Percentiles rank a stretch among this genome's conserved stretches.
Evolutionary conservation across 2,329 filamentous ascomycete species (phyloP).

Genomic region (Fusarium nisikadoi): DNA sequence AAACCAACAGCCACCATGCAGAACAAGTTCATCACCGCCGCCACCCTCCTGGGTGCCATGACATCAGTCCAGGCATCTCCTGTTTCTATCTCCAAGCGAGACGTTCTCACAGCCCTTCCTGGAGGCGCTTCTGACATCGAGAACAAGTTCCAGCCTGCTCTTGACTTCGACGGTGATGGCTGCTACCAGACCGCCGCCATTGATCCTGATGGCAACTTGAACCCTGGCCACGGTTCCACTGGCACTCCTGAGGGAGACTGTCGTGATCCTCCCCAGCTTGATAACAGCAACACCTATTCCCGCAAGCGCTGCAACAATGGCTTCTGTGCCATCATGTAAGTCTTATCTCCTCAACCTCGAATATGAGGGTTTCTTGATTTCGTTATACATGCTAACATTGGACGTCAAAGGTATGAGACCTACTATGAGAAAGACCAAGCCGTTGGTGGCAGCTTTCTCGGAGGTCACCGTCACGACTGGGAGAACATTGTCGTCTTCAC

Average conservation of each 20-base stretch:
- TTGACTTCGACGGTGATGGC: constrained; percentile 54
- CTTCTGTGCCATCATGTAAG: constrained; percentile 47
- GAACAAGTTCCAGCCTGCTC: constrained; percentile 50
- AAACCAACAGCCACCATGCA: constrained; percentile 18
- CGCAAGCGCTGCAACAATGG: constrained; percentile 50
- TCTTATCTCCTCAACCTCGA: fast-evolving
- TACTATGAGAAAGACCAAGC: constrained; percentile 59
- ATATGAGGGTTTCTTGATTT: fast-evolving
- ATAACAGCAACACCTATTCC: constrained; percentile 48
- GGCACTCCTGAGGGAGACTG: constrained; percentile 46
- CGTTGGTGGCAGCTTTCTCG: constrained; percentile 43
- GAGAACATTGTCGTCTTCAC: constrained; percentile 53
- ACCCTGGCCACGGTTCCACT: constrained; percentile 42
- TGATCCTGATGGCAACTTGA: constrained; percentile 48
- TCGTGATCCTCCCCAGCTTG: constrained; percentile 45
- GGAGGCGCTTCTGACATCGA: constrained; percentile 48
- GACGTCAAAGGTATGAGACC: constrained; percentile 43
- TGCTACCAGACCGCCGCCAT: constrained; percentile 62
- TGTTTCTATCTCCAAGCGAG: constrained; percentile 27
- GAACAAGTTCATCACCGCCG: constrained; percentile 24
- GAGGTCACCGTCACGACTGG: constrained; percentile 56
- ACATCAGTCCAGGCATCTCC: constrained; percentile 32
- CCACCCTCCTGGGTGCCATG: constrained; percentile 32
- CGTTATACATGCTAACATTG: not conserved
- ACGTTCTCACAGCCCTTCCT: constrained; percentile 47